These are phyloP conservation scores for Salvia rosmarinus DNA, from an alignment of 257 asterid genomes.

Conservation along the genomic window DNA sequence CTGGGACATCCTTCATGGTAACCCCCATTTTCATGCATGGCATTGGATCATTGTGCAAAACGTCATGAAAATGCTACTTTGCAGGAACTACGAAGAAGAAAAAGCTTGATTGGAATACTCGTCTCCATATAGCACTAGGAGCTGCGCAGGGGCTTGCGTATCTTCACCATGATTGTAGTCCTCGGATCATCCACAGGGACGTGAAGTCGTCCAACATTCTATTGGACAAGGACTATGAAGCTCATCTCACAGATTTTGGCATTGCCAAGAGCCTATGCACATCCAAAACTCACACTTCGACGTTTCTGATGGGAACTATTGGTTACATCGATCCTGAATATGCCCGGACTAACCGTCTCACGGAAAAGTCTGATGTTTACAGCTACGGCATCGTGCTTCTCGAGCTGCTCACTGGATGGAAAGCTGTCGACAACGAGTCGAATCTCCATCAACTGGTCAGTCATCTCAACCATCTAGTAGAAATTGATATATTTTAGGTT, in stretches of 20 bases:
- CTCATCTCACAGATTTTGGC: slow-evolving; percentile 92
- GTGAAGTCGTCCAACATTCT: slow-evolving; percentile 89
- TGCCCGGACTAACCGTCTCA: slow-evolving; percentile 91
- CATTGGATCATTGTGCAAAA: background rate
- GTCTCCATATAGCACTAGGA: slow-evolving; percentile 74
- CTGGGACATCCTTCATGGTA: slow-evolving; percentile 94
- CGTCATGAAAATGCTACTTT: background rate
- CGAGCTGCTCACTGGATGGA: slow-evolving; percentile 84
- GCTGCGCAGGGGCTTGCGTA: slow-evolving; percentile 91
- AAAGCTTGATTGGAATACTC: slow-evolving; percentile 76
- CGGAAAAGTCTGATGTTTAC: slow-evolving; percentile 92
- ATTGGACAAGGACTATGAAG: slow-evolving; percentile 69
- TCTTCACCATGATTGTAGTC: slow-evolving; percentile 92
- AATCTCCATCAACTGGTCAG: slow-evolving; percentile 86
- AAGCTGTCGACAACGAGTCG: slow-evolving; percentile 85
- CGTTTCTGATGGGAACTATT: slow-evolving; percentile 86
- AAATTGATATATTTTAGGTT: too few relatives aligned
- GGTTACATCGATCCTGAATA: slow-evolving; percentile 97
- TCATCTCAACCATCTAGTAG: background rate
- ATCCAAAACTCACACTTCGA: slow-evolving; percentile 78
- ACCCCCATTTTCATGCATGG: background rate
- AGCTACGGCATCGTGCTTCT: slow-evolving; percentile 84
- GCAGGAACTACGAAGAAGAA: slow-evolving; percentile 72
- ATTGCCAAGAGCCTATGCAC: slow-evolving; percentile 85
- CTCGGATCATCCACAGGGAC: slow-evolving; percentile 86